A percentile compares a stretch with the other conserved stretches of the same genome.
These are phyloP conservation scores for Lachnellula suecica DNA, from an alignment of 2,329 filamentous ascomycete genomes.

Conservation along the genomic window DNA sequence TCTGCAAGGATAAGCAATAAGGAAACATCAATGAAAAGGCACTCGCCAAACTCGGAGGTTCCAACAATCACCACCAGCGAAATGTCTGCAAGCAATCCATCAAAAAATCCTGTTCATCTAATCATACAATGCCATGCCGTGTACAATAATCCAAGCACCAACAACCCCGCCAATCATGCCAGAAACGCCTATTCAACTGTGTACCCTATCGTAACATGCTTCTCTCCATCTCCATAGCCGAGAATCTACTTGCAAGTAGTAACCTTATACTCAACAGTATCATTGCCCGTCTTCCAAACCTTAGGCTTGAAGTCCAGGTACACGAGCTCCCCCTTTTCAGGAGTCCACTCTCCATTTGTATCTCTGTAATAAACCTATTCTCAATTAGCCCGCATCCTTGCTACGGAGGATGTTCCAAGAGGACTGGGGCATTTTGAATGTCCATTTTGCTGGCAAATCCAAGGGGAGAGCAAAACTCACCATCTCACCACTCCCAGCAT, in stretches of 20 bases:
- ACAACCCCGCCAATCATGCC: background rate
- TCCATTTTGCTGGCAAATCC: no score
- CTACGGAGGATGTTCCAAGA: no score
- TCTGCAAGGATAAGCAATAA: no score
- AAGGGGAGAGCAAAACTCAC: no score
- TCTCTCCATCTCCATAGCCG: no score
- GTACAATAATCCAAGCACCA: background rate
- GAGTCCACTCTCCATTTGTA: slow-evolving; percentile 44
- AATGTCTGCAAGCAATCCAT: background rate
- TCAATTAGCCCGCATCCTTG: no score
- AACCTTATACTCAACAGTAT: slow-evolving; percentile 44
- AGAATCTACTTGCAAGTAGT: slow-evolving; percentile 35
- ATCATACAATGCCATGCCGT: background rate
- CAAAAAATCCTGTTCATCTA: background rate
- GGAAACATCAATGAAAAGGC: no score
- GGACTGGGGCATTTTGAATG: no score
- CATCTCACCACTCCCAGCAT: slow-evolving; percentile 40
- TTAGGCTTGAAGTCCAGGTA: slow-evolving; percentile 48
- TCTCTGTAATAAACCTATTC: slow-evolving; percentile 46
- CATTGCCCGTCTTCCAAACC: slow-evolving; percentile 42
- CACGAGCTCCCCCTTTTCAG: slow-evolving; percentile 44
- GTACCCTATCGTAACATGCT: no score
- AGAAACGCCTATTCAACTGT: no score
- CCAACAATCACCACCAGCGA: background rate
- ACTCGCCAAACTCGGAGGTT: background rate